Conservation (phyloP, 2,329 filamentous ascomycete species). For the Aspergillus uvarum region DNA sequence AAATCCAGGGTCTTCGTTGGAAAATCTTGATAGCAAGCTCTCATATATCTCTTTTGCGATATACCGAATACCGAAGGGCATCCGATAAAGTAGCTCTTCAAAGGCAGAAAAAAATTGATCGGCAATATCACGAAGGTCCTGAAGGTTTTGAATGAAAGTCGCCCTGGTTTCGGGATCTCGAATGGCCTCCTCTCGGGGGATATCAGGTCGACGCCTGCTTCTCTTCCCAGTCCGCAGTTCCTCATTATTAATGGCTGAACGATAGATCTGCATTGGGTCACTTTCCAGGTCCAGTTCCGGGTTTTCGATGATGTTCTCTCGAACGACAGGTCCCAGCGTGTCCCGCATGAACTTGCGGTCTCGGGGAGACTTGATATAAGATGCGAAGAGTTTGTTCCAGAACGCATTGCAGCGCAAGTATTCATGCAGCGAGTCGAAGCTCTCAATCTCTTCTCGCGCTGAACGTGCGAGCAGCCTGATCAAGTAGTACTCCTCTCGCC, state of each 20-base stretch:
- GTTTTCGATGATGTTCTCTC: conserved; percentile 90
- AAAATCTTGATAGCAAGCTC: conserved; percentile 72
- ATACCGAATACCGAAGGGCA: conserved; percentile 91
- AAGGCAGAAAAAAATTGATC: conserved; percentile 82
- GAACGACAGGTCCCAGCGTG: conserved; percentile 78
- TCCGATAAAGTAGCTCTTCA: conserved; percentile 78
- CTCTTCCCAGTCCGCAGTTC: conserved; percentile 87
- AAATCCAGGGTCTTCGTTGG: conserved; percentile 72
- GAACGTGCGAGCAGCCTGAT: conserved; percentile 83
- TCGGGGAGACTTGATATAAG: conserved; percentile 85
- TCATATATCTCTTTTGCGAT: conserved; percentile 84
- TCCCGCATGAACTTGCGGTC: conserved; percentile 92
- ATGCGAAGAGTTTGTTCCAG: conserved; percentile 81
- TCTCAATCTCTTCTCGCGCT: conserved; percentile 80
- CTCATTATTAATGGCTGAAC: conserved; percentile 93
- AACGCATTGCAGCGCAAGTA: conserved; percentile 89
- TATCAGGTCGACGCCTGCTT: conserved; percentile 76
- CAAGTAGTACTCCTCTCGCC: conserved; percentile 93
- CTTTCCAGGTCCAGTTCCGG: conserved; percentile 89
- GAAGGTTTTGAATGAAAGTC: conserved; percentile 90
- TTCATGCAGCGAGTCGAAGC: conserved; percentile 71
- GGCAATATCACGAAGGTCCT: conserved; percentile 89
- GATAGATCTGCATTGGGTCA: conserved; percentile 95
- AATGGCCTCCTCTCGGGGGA: conserved; percentile 91
- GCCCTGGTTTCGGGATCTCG: conserved; percentile 88